These are phyloP conservation scores for Arctium minus DNA, from an alignment of 129 eudicot genomes.

Conservation along the genomic window DNA sequence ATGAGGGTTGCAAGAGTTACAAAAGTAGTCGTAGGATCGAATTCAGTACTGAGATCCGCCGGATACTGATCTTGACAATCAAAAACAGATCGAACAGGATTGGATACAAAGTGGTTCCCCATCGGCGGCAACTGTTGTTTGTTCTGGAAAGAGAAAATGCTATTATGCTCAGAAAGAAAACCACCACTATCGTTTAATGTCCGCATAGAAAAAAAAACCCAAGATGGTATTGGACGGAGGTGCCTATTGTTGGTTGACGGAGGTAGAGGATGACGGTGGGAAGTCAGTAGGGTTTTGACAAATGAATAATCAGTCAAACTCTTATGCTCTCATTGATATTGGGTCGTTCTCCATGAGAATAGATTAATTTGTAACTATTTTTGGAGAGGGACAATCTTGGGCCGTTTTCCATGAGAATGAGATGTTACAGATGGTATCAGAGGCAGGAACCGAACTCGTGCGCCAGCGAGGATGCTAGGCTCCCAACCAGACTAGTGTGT, in stretches of 20 bases:
- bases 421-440: too few relatives aligned
- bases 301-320: slow-evolving; percentile 20
- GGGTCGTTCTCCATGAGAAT: slow-evolving; percentile 22
- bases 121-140: background rate
- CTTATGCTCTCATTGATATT: background rate
- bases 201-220: slow-evolving; percentile 10
- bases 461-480: too few relatives aligned
- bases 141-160: slow-evolving; percentile 1
- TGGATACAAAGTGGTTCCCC: background rate
- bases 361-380: slow-evolving; percentile 13
- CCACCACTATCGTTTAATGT: slow-evolving; percentile 1
- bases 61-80: slow-evolving; percentile 1
- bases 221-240: background rate
- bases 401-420: too few relatives aligned
- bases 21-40: background rate
- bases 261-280: background rate
- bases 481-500: too few relatives aligned
- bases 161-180: background rate
- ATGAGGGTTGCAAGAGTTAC: background rate
- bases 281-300: slow-evolving; percentile 33
- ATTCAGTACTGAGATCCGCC: background rate
- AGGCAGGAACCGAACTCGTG: too few relatives aligned
- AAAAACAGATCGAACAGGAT: slow-evolving; percentile 22
- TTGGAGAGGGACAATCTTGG: too few relatives aligned
- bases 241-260: slow-evolving; percentile 2